Evolutionary conservation across 2,329 filamentous ascomycete species (phyloP).

Genomic region (Diaporthe humulicola): DNA sequence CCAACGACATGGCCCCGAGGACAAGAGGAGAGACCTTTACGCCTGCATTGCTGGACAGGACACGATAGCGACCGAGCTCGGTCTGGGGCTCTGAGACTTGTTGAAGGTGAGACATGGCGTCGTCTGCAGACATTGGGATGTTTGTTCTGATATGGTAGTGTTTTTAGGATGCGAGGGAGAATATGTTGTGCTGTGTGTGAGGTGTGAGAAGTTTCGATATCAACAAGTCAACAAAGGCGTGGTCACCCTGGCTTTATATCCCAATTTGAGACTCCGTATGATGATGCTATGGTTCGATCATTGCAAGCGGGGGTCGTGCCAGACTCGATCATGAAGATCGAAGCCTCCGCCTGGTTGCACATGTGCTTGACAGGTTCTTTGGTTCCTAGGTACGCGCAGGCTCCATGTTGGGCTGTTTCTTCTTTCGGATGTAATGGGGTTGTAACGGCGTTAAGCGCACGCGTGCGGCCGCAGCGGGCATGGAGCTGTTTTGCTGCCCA

Average conservation of each 20-base stretch:
- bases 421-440: background rate
- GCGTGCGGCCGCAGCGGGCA: background rate
- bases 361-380: no score
- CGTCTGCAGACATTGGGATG: no score
- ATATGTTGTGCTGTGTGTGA: background rate
- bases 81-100: slow-evolving; percentile 66
- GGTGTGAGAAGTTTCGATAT: background rate
- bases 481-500: no score
- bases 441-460: slow-evolving; percentile 12
- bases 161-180: background rate
- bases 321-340: background rate
- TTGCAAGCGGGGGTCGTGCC: background rate
- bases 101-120: slow-evolving; percentile 49
- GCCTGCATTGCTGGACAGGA: slow-evolving; percentile 74
- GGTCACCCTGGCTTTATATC: background rate
- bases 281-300: background rate
- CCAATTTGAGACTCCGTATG: background rate
- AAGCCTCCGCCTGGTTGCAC: background rate
- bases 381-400: background rate
- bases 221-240: background rate
- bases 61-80: slow-evolving; percentile 73
- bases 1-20: slow-evolving; percentile 55
- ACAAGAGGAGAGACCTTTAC: slow-evolving; percentile 76
- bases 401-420: background rate
- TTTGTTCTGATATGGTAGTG: background rate